Base-by-base conservation (phyloP, 2,329 filamentous ascomycete genomes). In the Ophiosphaerella korrae region DNA sequence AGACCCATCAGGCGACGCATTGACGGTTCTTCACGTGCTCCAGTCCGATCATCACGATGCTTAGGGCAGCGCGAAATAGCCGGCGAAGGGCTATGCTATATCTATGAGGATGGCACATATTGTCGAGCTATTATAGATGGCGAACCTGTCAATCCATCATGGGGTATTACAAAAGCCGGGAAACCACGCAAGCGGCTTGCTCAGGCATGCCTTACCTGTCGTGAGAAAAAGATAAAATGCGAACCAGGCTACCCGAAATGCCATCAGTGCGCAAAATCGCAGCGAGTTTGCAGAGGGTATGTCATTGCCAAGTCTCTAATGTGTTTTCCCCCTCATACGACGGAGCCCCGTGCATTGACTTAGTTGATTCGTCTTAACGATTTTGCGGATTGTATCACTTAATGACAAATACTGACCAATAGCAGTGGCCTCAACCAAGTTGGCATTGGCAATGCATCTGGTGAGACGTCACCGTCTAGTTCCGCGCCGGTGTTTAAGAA, bases 161-260 rank as follows among this genome's bases (percentile, higher is more conserved):
- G 92, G 92, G 92, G 92, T 13, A 86, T 96, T 8, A 96, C 92
- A 32, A 96, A 96, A 75, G 92, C 92, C 2, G 92, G 92, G 12
- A 96, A 96, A 77, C 92, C 92, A 41, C 85, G 92, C 60, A 97
- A 97, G 77, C 83, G 92, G 49, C 80, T 96, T 49, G 92, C 92
- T 21, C 92, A 96, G 71, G 91, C 91, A n/a, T 97, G 92, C 69
- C 82, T 96, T 51, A 94, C 91, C 11, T 97, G 92, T 72, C 85
- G 92, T 43, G 92, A 96, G 76, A 97, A 96, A 84, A 97, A 96
- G 80, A 96, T 97, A 77, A 96, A 96, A 74, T 97, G 92, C 68
- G 91, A 96, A 59, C 92, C 92, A 1, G 91, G 92, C 63, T 88
- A 85, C 58, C 89, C 89, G 34, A 91, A 90, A 62, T 97, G 92